These are phyloP conservation scores for Plantago lanceolata DNA, from an alignment of 305 asterid species.

Conservation along the genomic window DNA sequence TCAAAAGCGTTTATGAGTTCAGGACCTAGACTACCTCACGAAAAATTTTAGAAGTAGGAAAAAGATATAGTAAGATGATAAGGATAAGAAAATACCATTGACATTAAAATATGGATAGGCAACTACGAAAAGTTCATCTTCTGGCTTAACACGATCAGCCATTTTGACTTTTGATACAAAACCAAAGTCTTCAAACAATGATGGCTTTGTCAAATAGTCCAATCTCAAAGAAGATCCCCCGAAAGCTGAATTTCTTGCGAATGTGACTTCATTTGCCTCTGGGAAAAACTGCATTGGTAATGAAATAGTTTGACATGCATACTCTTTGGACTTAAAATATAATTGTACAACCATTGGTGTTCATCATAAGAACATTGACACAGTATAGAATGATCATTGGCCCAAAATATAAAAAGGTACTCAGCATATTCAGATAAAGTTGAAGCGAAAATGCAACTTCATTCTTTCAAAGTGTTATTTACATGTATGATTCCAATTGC, in stretches of 20 bases:
- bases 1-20: slow-evolving; percentile 9
- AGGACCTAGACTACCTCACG: neutral
- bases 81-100: slow-evolving; percentile 46
- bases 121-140: slow-evolving; percentile 73
- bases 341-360: no score
- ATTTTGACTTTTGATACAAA: slow-evolving; percentile 64
- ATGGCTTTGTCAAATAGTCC: slow-evolving; percentile 89
- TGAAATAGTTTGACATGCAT: slow-evolving; percentile 3
- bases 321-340: no score
- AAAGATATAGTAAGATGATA: slow-evolving; percentile 7
- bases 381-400: no score
- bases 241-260: slow-evolving; percentile 68
- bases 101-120: slow-evolving; percentile 91
- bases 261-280: slow-evolving; percentile 81
- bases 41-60: neutral
- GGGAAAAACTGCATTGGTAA: slow-evolving; percentile 67
- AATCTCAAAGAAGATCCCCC: slow-evolving; percentile 70
- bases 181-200: slow-evolving; percentile 84
- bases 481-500: neutral
- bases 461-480: neutral
- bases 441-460: no score
- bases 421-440: no score
- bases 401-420: no score
- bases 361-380: no score
- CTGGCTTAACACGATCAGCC: slow-evolving; percentile 75